A percentile compares a stretch with the other conserved stretches of the same genome.
phyloP scores from a whole-genome alignment of 257 asterid species.

The Nicotiana tomentosiformis region DNA sequence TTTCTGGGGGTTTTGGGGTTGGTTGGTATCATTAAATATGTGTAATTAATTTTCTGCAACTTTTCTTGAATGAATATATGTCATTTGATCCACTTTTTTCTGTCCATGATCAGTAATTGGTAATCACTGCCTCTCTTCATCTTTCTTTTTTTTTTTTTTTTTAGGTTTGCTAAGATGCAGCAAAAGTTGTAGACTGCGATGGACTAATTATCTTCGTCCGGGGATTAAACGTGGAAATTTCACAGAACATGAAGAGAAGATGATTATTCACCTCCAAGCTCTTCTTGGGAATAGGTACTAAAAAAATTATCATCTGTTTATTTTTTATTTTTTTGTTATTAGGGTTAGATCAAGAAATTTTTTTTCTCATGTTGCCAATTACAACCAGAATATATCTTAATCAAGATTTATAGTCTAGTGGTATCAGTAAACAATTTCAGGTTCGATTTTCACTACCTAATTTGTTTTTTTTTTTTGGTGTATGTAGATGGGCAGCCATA shows the following conservation, averaged over 20 bases:
- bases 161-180: slow-evolving; percentile 88
- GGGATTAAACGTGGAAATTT: slow-evolving; percentile 85
- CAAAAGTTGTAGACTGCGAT: slow-evolving; percentile 88
- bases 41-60: slow-evolving; percentile 30
- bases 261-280: slow-evolving; percentile 84
- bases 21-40: slow-evolving; percentile 36
- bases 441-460: too few relatives aligned
- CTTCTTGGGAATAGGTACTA: slow-evolving; percentile 82
- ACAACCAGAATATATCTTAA: too few relatives aligned
- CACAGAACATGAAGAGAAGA: slow-evolving; percentile 70
- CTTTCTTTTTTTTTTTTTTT: background rate
- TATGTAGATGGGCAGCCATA: slow-evolving; percentile 94
- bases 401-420: too few relatives aligned
- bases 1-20: background rate
- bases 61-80: slow-evolving; percentile 16
- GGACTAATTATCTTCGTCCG: slow-evolving; percentile 94
- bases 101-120: background rate
- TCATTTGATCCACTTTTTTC: background rate
- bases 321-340: background rate
- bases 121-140: background rate
- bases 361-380: too few relatives aligned
- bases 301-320: background rate
- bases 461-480: background rate
- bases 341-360: background rate
- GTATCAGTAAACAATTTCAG: too few relatives aligned